Evolutionary conservation across 2,329 filamentous ascomycete species (phyloP), one percentile per base, ranked within the genome.

Genomic region (Fusarium lyarnte): DNA sequence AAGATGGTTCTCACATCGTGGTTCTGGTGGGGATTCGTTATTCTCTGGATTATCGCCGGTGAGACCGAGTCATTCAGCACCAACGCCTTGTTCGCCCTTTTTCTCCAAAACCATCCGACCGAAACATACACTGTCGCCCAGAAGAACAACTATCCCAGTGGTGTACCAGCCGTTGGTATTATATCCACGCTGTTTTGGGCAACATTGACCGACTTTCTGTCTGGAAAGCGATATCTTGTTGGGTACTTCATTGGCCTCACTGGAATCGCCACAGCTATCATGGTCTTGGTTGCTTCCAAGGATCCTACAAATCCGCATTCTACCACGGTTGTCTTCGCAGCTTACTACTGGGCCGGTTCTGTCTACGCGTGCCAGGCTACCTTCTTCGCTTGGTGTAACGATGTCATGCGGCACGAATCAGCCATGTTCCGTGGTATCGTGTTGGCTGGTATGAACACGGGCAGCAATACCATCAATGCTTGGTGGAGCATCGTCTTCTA

Each of bases 401-500:
- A 93, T 74, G 88, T 89, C 5, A 87, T 92, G 82, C 85, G 89
- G 12, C 87, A 87, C 61, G 88, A 92, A 74, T 88, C 92, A 66
- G 86, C 87, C 25, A 85, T 90, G 49, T 87, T 91, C 72, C 84
- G 92, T 8, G 89, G 87, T 5, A 86, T 93, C 3, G 91, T 93
- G 0, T 87, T 94, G 39, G 91, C 91, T 0, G 88, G 89, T 17
- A 94, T 94, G 92, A 93, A 93, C 66, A 60, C 91, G 74, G 89
- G 89, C 2, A 92, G 85, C 75, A 92, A 91, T 75, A 88, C 89
- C 0, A 84, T 93, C 10, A 93, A 93, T 74, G 89, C 90, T 1
- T 93, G 91, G 91, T 93, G 92, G 92, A 89, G 86, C 66, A 88
- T 93, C 43, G 73, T 93, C 2, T 93, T 94, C 70, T 93, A 93